These are phyloP conservation scores for Talaromyces nanjingensis DNA, from an alignment of 495 filamentous ascomycete species.

Conservation along the genomic window DNA sequence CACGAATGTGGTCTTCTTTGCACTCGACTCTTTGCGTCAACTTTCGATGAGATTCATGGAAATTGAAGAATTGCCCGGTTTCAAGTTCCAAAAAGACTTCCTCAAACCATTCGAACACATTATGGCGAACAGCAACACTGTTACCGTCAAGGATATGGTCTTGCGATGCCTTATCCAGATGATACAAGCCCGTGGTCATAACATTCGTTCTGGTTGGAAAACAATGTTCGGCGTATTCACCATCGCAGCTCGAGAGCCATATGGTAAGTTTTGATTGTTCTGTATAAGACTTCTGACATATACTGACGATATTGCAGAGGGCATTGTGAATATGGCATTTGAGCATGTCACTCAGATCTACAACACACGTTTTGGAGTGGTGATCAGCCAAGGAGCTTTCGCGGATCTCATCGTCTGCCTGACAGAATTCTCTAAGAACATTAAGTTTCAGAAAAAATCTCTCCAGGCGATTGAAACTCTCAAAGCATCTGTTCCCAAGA, in stretches of 20 bases:
- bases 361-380: constrained; percentile 90
- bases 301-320: constrained; percentile 44
- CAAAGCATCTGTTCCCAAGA: constrained; percentile 82
- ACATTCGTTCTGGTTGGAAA: constrained; percentile 95
- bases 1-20: constrained; percentile 93
- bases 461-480: constrained; percentile 92
- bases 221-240: constrained; percentile 99
- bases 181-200: constrained; percentile 93
- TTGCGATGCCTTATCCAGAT: constrained; percentile 96
- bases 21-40: constrained; percentile 88
- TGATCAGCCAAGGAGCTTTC: constrained; percentile 94
- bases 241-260: constrained; percentile 84
- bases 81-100: constrained; percentile 99
- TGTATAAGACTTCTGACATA: too few relatives aligned
- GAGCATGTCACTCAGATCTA: constrained; percentile 98
- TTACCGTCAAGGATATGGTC: constrained; percentile 96
- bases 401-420: constrained; percentile 93
- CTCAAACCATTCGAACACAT: constrained; percentile 97
- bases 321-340: constrained; percentile 91
- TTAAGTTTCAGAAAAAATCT: constrained; percentile 95
- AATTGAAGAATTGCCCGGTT: constrained; percentile 92
- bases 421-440: constrained; percentile 97
- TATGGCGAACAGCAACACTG: constrained; percentile 82
- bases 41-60: constrained; percentile 98
- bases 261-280: constrained; percentile 41